Evolutionary conservation across 805 yeast genomes (phyloP), one percentile per base, ranked within the genome.

Genomic region (Candida odintsovae): DNA sequence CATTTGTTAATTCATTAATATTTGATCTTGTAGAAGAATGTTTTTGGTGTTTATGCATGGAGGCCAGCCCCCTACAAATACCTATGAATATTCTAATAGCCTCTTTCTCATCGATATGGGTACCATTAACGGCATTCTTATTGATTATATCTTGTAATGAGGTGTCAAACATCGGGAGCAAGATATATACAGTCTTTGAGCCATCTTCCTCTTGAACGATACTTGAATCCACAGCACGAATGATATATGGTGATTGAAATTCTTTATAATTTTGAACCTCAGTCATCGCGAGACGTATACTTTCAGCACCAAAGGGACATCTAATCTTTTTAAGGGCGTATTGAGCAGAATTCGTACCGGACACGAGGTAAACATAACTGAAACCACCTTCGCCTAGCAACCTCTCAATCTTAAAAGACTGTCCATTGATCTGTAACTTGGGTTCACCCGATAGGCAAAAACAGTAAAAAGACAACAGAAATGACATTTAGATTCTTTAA

Each of bases 371-470:
- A 9, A 88, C 96, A 55, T 85, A 89, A 0, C 95, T 83, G 60
- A 85, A 86, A 13, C 94, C 95, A 3, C 96, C 95, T 67, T 90
- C 97, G 10, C 96, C 96, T 7, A 90, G 69, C n/a, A 90, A 72
- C 49, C 79, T 75, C 45, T 80, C 66, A 16, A 90, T 83, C 55
- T 70, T 72, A 67, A 83, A 86, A 41, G 70, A 69, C 33, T 77
- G 72, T 46, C 78, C 77, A 62, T 86, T 85, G 51, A 90, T 77
- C 16, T 70, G 58, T 11, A 90, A 67, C 9, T 73, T 72, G 1
- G 94, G 90, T 15, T 77, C 57, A n/a, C 63, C 51, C 28, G 53
- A 61, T 40, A 72, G 62, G 26, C 60, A 58, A 21, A 53, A 50
- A 5, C 50, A 43, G 31, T 58, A 56, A 19, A 40, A 20, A 23